Conservation (phyloP, 2,329 filamentous ascomycete species). For the Monosporascus sp. region DNA sequence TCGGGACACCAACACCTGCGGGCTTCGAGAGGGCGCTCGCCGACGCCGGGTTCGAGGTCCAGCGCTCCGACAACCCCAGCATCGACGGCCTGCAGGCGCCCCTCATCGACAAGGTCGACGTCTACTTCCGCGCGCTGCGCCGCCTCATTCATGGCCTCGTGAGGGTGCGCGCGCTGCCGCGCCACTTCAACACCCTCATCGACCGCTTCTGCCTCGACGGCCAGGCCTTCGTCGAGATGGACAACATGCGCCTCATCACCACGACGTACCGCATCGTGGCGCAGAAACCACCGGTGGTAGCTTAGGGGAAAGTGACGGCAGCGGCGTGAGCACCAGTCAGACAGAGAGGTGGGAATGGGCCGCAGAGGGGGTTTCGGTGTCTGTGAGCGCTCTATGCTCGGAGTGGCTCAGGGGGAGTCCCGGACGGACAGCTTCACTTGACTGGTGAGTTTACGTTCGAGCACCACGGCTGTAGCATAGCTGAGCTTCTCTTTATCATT, state of each 20-base stretch:
- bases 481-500: background rate
- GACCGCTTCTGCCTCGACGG: constrained; percentile 48
- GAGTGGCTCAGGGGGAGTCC: too few relatives aligned
- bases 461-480: too few relatives aligned
- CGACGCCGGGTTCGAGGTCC: constrained; percentile 41
- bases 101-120: constrained; percentile 47
- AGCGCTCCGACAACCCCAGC: constrained; percentile 45
- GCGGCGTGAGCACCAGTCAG: background rate
- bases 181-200: constrained; percentile 47
- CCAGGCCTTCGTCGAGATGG: constrained; percentile 51
- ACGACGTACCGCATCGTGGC: constrained; percentile 50
- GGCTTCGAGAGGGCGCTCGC: constrained; percentile 39
- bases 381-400: too few relatives aligned
- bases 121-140: constrained; percentile 47
- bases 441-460: too few relatives aligned
- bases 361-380: too few relatives aligned
- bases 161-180: constrained; percentile 39
- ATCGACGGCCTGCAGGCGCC: constrained; percentile 45
- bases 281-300: constrained; percentile 31
- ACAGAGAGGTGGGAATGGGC: background rate
- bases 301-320: background rate
- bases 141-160: constrained; percentile 43
- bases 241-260: constrained; percentile 44
- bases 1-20: constrained; percentile 46
- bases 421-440: too few relatives aligned